Base-by-base conservation (phyloP, 2,329 filamentous ascomycete genomes). In the Talaromyces sp. region DNA sequence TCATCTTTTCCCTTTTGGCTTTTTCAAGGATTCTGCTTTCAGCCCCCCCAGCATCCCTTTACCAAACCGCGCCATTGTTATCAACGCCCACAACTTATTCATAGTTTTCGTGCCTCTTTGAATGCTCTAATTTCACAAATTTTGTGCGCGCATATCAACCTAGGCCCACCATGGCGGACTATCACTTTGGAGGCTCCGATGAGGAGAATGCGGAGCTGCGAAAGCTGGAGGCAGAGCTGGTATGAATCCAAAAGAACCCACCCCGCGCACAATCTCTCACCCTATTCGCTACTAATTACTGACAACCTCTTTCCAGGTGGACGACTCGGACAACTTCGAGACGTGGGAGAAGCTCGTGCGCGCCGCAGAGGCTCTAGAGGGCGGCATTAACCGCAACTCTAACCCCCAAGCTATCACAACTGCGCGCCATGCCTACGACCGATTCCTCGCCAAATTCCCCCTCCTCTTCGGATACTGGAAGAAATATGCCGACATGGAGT, bases 401-500 rank as follows among this genome's bases (percentile, higher is more conserved):
- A 97, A 90, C 70, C 92, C 94, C 1, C 90, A 95, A 68, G 90
- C 94, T 24, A 91, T 99, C 64, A 87, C 91, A 17, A 87, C 91
- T 10, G 88, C 91, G 51, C 88, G 94, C 74, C 86, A 90, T 72
- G 85, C 90, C 57, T 97, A 96, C 78, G 92, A 99, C 72, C 86
- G 89, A 43, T 95, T 99, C 69, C 87, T 99, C 19, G 85, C 90
- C 56, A 97, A 96, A 70, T 99, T 97, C 61, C 94, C 94, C 2
- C 82, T 97, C 10, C 85, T 97, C 35, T 99, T 97, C 67, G 94
- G 93, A 47, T 99, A 97, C 78, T 99, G 94, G 94, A 97, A 97
- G 80, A 97, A 97, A 73, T 99, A 97, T 81, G 94, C 94, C 68
- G 93, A 97, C 67, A 82, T 96, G 59, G 94, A 99, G 70, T 99